Base-by-base conservation (phyloP, 768 basidiomycete species). In the Epithele typhae region DNA sequence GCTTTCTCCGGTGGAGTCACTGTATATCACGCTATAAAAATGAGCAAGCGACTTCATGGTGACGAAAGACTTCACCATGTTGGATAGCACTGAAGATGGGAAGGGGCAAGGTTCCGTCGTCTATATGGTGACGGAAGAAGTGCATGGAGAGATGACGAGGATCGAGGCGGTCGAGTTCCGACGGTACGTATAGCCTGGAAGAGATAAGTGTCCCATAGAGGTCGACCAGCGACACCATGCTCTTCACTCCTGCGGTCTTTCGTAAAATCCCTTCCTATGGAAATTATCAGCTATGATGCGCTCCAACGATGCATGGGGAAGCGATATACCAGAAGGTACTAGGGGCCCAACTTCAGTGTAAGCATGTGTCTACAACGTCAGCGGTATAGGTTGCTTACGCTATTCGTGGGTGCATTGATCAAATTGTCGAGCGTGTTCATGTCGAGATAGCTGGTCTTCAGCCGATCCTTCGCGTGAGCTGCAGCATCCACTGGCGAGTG, bases 21-120 rank as follows among this genome's bases (percentile, higher is more conserved):
- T 55, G 27, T 30, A 30, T 14, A 30, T 7, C 27, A 14, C n/a
- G n/a, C n/a, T n/a, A n/a, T n/a, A n/a, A n/a, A n/a, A 21, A 21
- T 24, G 12, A 10, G 15, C 33, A 19, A 10, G 30, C 12, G 11
- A 27, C 25, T 18, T 19, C 17, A 7, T 35, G 30, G 30, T 12
- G 17, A 39, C 7, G 7, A 30, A 7, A 14, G 8, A 19, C 9
- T n/a, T 14, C n/a, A 59, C 59, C 55, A 33, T 61, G 53, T 27
- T 61, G 59, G 17, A 61, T 54, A 12, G 59, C 59, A 18, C 57
- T 59, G 35, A 61, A 54, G 12, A 61, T 61, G 21, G 59, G 59
- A 15, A 61, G 25, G 0, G 59, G 59, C 1, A 55, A 45, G 9
- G 49, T 46, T n/a, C 57, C 59, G 22, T 46, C 49, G 25, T 61